Percentiles rank a stretch among this genome's conserved stretches.
Conservation (phyloP, 106 monocot genomes). For the Dendrobium catenatum region DNA sequence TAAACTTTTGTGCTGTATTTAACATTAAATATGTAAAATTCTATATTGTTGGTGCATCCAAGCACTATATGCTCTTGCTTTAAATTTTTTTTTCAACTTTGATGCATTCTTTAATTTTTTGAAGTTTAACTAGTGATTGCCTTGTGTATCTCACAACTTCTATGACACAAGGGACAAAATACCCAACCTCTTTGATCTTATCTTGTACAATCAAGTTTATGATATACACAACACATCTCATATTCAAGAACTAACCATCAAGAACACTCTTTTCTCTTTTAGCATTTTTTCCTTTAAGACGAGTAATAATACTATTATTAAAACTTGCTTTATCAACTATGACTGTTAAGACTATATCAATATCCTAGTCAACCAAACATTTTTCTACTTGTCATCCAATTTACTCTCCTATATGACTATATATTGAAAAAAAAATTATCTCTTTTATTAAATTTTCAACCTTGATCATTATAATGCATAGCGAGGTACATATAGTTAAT, state of each 20-base stretch:
- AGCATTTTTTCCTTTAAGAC: background rate
- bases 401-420: conserved; percentile 1
- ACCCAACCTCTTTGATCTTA: background rate
- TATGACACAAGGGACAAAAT: background rate
- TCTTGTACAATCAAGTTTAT: conserved; percentile 3
- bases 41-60: conserved; percentile 2
- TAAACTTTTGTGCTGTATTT: background rate
- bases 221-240: background rate
- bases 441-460: background rate
- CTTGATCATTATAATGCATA: background rate
- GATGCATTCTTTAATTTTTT: background rate
- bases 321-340: conserved; percentile 6
- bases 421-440: background rate
- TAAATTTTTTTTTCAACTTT: background rate
- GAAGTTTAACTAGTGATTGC: background rate
- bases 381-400: background rate
- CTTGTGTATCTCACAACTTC: background rate
- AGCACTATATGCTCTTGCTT: background rate
- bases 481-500: background rate
- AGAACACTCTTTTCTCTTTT: background rate
- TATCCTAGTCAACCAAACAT: background rate
- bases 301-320: background rate
- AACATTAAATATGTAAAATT: conserved; percentile 2
- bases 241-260: background rate
- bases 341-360: background rate